Percentiles rank a stretch among this genome's conserved stretches.
These are phyloP conservation scores for Plasmodium gallinaceum DNA, from an alignment of 169 alveolate genomes.

Conservation along the genomic window DNA sequence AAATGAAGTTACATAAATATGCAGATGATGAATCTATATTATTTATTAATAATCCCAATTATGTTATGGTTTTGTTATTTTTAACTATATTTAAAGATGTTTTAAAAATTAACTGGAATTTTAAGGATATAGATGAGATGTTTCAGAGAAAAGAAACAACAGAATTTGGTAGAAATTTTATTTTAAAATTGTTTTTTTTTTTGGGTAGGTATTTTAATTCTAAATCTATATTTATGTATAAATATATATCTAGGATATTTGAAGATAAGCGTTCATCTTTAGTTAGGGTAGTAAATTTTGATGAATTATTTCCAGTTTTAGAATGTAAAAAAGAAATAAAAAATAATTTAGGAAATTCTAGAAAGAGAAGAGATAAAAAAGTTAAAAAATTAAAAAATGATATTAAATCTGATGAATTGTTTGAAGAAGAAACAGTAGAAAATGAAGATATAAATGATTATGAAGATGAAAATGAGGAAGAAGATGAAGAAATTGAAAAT, in stretches of 20 bases:
- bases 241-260: slow-evolving; percentile 67
- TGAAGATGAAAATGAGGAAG: slow-evolving; percentile 9
- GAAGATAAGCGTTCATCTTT: slow-evolving; percentile 42
- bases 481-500: neutral
- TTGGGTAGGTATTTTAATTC: slow-evolving; percentile 71
- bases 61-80: slow-evolving; percentile 64
- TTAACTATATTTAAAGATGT: slow-evolving; percentile 64
- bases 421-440: slow-evolving; percentile 11
- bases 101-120: slow-evolving; percentile 64
- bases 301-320: slow-evolving; percentile 54
- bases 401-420: slow-evolving; percentile 14
- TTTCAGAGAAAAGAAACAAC: slow-evolving; percentile 74
- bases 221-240: slow-evolving; percentile 70
- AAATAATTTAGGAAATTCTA: slow-evolving; percentile 25
- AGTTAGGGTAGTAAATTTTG: slow-evolving; percentile 41
- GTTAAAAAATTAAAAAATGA: slow-evolving; percentile 6
- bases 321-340: slow-evolving; percentile 9
- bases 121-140: slow-evolving; percentile 75
- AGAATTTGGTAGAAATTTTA: slow-evolving; percentile 61
- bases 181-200: slow-evolving; percentile 49
- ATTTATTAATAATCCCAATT: slow-evolving; percentile 66
- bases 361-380: slow-evolving; percentile 23
- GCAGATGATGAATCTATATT: slow-evolving; percentile 69
- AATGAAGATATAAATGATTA: slow-evolving; percentile 7
- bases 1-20: slow-evolving; percentile 61